phyloP scores from a whole-genome alignment of 257 asterid genomes.

The Lantana camara region DNA sequence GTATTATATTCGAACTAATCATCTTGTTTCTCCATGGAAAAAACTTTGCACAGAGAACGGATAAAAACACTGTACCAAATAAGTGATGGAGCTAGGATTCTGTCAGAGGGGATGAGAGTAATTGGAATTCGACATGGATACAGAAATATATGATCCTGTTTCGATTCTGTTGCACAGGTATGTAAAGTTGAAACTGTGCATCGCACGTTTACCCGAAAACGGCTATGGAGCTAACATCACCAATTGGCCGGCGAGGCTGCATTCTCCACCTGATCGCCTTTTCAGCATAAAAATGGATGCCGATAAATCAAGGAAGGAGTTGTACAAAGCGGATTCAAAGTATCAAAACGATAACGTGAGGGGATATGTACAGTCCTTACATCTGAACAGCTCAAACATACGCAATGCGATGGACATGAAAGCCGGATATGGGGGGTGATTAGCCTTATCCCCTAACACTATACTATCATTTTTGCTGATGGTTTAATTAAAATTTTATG shows the following conservation, averaged over 20 bases:
- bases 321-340: slow-evolving; percentile 60
- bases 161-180: slow-evolving; percentile 38
- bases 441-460: no score
- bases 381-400: slow-evolving; percentile 30
- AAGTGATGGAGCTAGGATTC: no score
- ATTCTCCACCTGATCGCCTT: slow-evolving; percentile 60
- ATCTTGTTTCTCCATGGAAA: background rate
- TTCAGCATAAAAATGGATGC: slow-evolving; percentile 69
- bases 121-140: no score
- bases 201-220: slow-evolving; percentile 52
- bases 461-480: background rate
- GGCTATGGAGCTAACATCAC: slow-evolving; percentile 56
- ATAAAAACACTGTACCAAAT: background rate
- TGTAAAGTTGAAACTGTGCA: slow-evolving; percentile 44
- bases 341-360: slow-evolving; percentile 49
- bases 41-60: background rate
- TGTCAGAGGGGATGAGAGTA: no score
- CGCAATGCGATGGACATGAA: slow-evolving; percentile 72
- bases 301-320: slow-evolving; percentile 52
- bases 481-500: background rate
- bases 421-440: slow-evolving; percentile 76
- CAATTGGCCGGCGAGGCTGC: slow-evolving; percentile 67
- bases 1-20: slow-evolving; percentile 27
- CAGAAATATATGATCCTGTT: background rate
- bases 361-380: slow-evolving; percentile 58